These are phyloP conservation scores for Paramecium octaurelia DNA, from an alignment of 73 alveolate species.

Conservation along the genomic window DNA sequence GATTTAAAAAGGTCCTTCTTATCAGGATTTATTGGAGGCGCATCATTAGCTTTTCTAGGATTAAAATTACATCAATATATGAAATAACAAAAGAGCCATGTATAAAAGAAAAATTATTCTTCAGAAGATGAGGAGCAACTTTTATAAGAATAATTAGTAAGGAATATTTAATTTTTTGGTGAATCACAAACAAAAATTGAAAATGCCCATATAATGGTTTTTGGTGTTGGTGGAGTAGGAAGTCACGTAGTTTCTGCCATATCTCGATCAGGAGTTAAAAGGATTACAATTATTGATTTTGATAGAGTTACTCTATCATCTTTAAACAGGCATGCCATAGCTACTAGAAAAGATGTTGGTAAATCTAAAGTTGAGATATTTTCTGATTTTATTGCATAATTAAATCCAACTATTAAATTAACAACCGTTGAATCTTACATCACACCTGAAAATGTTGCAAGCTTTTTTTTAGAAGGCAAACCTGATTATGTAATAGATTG, in stretches of 20 bases:
- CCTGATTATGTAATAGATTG: constrained; percentile 91
- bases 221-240: constrained; percentile 98
- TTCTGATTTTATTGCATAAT: constrained; percentile 64
- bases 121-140: neutral
- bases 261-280: constrained; percentile 83
- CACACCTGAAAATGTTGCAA: constrained; percentile 65
- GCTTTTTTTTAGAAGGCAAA: constrained; percentile 49
- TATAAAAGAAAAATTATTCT: neutral
- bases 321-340: constrained; percentile 90
- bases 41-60: neutral
- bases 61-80: neutral
- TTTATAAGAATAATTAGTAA: constrained; percentile 60
- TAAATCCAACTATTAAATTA: constrained; percentile 71
- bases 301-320: constrained; percentile 93
- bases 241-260: constrained; percentile 79
- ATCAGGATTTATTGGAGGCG: neutral
- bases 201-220: constrained; percentile 73
- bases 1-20: neutral
- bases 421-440: constrained; percentile 72
- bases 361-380: constrained; percentile 77
- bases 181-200: constrained; percentile 65
- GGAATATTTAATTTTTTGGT: constrained; percentile 71
- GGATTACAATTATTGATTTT: constrained; percentile 86
- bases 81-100: neutral
- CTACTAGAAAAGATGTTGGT: constrained; percentile 86